Conservation (phyloP, 2,329 filamentous ascomycete genomes). For the Onygenales sp. region DNA sequence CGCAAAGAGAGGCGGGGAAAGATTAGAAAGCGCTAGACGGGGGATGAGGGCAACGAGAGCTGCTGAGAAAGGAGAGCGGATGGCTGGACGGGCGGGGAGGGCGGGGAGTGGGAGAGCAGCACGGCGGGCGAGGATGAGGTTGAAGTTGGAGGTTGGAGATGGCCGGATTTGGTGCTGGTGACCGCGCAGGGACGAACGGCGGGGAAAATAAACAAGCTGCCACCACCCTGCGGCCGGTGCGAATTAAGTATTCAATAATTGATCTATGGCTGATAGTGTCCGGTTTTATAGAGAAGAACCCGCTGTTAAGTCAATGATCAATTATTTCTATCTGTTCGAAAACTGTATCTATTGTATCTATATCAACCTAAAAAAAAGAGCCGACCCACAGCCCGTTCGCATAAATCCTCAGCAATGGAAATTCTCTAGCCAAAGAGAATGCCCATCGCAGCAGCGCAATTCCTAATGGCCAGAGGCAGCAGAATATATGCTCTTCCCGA, state of each 20-base stretch:
- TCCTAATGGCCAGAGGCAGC: background rate
- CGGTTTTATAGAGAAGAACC: background rate
- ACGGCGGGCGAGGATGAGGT: background rate
- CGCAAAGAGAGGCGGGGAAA: constrained; percentile 7
- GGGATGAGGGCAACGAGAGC: constrained; percentile 2
- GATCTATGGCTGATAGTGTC: background rate
- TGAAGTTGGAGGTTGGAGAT: background rate
- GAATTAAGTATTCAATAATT: background rate
- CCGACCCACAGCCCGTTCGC: background rate
- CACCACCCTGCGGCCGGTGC: background rate
- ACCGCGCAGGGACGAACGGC: background rate
- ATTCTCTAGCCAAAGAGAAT: background rate
- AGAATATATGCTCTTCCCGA: background rate
- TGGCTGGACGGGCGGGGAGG: background rate
- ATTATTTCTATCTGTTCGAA: too few species aligned
- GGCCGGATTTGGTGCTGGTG: background rate
- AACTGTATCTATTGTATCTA: background rate
- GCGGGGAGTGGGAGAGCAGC: constrained; percentile 9
- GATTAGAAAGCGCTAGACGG: constrained; percentile 6
- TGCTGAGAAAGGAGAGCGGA: constrained; percentile 6
- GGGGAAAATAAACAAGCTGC: background rate
- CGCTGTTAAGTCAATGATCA: too few species aligned
- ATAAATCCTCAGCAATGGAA: background rate
- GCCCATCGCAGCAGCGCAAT: background rate
- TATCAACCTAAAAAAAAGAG: background rate